phyloP scores from a whole-genome alignment of 2,329 filamentous ascomycete species.

The Alternaria triticina region DNA sequence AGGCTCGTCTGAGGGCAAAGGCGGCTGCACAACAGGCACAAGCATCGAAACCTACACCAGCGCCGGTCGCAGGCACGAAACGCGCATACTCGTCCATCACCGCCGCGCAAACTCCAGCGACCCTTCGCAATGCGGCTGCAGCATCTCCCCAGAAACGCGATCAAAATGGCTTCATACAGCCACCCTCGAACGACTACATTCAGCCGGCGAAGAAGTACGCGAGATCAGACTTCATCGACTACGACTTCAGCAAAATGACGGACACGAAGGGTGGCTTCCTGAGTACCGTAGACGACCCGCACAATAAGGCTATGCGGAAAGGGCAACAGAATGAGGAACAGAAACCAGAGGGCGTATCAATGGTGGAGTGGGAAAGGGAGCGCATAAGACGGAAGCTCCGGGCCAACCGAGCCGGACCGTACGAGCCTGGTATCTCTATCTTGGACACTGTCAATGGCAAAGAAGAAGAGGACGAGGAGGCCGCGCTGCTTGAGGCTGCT shows the following conservation, averaged over 20 bases:
- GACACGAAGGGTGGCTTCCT: constrained; percentile 97
- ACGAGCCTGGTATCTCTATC: constrained; percentile 85
- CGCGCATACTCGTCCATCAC: constrained; percentile 72
- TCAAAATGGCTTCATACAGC: constrained; percentile 46
- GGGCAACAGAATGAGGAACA: constrained; percentile 58
- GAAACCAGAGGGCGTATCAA: constrained; percentile 86
- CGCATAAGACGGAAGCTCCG: constrained; percentile 76
- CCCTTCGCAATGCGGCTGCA: constrained; percentile 71
- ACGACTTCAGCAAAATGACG: constrained; percentile 97
- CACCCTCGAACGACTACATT: constrained; percentile 59
- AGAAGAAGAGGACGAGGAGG: constrained; percentile 40
- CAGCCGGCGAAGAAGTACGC: constrained; percentile 85
- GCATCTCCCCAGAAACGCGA: constrained; percentile 46
- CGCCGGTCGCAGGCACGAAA: constrained; percentile 66
- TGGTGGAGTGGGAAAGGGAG: constrained; percentile 88
- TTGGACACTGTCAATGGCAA: constrained; percentile 58
- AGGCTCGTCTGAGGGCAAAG: constrained; percentile 86
- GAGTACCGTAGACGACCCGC: constrained; percentile 87
- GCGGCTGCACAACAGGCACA: constrained; percentile 66
- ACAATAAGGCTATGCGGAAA: constrained; percentile 73
- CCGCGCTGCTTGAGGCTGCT: constrained; percentile 38
- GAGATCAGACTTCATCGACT: constrained; percentile 82
- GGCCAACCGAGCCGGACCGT: constrained; percentile 78
- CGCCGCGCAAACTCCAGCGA: constrained; percentile 56
- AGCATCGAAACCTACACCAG: constrained; percentile 30